These are phyloP conservation scores for Kwoniella mangroviensis DNA, from an alignment of 768 basidiomycete species.

Conservation along the genomic window DNA sequence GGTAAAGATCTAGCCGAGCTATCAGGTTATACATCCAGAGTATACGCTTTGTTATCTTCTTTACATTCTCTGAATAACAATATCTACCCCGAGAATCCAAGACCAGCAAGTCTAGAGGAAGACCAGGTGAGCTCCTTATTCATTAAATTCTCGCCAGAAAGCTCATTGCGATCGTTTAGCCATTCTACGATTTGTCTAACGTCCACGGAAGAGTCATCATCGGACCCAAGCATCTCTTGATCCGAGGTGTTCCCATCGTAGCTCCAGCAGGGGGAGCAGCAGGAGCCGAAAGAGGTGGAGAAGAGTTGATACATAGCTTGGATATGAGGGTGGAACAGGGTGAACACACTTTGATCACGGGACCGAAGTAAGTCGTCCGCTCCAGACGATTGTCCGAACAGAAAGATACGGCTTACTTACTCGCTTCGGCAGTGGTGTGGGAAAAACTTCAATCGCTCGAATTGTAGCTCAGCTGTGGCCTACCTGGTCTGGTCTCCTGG, in stretches of 20 bases:
- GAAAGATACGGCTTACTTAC: conserved; percentile 11
- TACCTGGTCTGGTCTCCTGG: conserved; percentile 59
- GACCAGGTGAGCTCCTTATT: conserved; percentile 45
- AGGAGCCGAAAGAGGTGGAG: conserved; percentile 57
- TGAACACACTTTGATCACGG: conserved; percentile 91
- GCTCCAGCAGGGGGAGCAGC: conserved; percentile 59
- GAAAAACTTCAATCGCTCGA: conserved; percentile 85
- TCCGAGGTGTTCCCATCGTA: conserved; percentile 59
- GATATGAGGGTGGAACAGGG: conserved; percentile 68
- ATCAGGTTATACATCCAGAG: conserved; percentile 87
- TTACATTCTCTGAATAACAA: conserved; percentile 70
- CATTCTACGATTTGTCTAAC: conserved; percentile 68
- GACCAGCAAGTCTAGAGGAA: conserved; percentile 56
- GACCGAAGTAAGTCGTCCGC: conserved; percentile 61
- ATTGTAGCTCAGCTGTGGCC: conserved; percentile 91
- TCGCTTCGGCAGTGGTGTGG: conserved; percentile 70
- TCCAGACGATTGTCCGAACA: not conserved
- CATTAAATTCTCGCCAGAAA: too few species aligned
- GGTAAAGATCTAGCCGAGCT: conserved; percentile 94
- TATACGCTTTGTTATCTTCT: conserved; percentile 85
- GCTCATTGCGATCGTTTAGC: conserved; percentile 36
- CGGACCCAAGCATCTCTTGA: conserved; percentile 62
- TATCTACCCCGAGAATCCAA: conserved; percentile 61
- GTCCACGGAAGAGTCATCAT: conserved; percentile 66
- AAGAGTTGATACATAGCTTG: conserved; percentile 72